phyloP scores from a whole-genome alignment of 2,329 filamentous ascomycete species.

The Plectosphaerella plurivora region DNA sequence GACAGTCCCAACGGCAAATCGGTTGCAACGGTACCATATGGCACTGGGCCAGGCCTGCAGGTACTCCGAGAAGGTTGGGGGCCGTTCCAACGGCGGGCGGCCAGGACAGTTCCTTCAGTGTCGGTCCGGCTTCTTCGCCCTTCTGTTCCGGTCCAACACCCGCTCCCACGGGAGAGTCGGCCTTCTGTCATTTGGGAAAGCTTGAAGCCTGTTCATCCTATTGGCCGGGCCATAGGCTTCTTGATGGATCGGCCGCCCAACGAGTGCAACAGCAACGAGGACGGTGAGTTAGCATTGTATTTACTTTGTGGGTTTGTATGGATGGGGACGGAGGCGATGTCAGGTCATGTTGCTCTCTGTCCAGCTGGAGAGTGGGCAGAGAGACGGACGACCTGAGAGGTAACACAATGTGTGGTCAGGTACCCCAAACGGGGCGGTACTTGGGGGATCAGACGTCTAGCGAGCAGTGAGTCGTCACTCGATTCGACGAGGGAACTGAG shows the following conservation, averaged over 20 bases:
- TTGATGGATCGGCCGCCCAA: background rate
- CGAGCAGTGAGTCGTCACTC: background rate
- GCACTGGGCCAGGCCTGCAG: too few species aligned
- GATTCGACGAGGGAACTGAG: slow-evolving; percentile 4
- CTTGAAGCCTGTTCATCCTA: background rate
- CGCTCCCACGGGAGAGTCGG: background rate
- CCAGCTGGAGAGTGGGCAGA: background rate
- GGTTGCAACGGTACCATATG: too few species aligned
- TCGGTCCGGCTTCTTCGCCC: too few species aligned
- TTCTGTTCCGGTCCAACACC: background rate
- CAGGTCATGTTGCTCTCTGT: background rate
- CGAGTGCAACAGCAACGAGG: too few species aligned
- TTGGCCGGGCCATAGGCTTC: background rate
- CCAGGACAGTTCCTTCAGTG: too few species aligned
- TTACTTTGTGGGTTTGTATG: background rate
- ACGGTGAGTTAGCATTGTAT: background rate
- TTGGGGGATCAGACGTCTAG: background rate
- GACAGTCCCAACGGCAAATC: too few species aligned
- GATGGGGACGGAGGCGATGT: background rate
- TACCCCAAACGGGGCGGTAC: slow-evolving; percentile 29
- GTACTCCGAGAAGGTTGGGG: too few species aligned
- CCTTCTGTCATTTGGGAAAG: background rate
- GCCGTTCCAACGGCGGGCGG: too few species aligned
- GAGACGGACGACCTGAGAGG: background rate
- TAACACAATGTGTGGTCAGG: slow-evolving; percentile 17